These are phyloP conservation scores for Fusarium transvaalense DNA, from an alignment of 2,329 filamentous ascomycete species.

Conservation along the genomic window DNA sequence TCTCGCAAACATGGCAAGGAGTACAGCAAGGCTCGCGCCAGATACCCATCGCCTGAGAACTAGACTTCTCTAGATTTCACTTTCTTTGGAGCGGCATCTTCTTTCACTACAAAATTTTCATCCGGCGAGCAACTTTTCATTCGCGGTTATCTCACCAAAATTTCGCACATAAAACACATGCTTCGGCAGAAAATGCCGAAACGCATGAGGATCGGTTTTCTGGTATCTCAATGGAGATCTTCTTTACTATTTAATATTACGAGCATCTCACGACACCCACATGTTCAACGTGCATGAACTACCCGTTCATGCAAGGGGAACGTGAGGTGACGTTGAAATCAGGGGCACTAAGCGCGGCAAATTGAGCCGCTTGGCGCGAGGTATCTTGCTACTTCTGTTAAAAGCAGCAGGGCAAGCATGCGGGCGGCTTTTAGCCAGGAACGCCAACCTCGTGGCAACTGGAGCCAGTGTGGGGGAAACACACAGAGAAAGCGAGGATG, in stretches of 20 bases:
- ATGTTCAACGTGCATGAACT: constrained; percentile 40
- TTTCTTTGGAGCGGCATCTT: constrained; percentile 39
- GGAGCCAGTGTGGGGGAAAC: constrained; percentile 45
- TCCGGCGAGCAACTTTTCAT: constrained; percentile 43
- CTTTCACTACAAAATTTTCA: constrained; percentile 37
- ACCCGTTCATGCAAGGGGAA: constrained; percentile 42
- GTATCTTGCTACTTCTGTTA: constrained; percentile 59
- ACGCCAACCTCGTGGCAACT: constrained; percentile 47
- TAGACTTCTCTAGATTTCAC: constrained; percentile 51
- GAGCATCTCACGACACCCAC: constrained; percentile 37
- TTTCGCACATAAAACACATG: constrained; percentile 35
- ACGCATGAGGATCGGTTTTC: constrained; percentile 33
- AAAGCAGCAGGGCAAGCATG: constrained; percentile 44
- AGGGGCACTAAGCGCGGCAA: constrained; percentile 51
- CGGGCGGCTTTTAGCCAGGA: constrained; percentile 45
- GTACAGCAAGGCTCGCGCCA: constrained; percentile 75
- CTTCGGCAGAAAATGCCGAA: constrained; percentile 41
- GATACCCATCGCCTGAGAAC: constrained; percentile 76
- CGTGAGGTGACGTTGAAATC: constrained; percentile 49
- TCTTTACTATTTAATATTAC: constrained; percentile 32
- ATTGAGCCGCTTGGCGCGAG: constrained; percentile 54
- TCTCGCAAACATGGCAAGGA: constrained; percentile 76
- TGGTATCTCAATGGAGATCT: constrained; percentile 34
- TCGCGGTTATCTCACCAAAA: constrained; percentile 31
- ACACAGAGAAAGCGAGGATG: constrained; percentile 24